Conservation (phyloP, 805 yeast genomes). For the Saccharomycopsis oosterbeekiorum region DNA sequence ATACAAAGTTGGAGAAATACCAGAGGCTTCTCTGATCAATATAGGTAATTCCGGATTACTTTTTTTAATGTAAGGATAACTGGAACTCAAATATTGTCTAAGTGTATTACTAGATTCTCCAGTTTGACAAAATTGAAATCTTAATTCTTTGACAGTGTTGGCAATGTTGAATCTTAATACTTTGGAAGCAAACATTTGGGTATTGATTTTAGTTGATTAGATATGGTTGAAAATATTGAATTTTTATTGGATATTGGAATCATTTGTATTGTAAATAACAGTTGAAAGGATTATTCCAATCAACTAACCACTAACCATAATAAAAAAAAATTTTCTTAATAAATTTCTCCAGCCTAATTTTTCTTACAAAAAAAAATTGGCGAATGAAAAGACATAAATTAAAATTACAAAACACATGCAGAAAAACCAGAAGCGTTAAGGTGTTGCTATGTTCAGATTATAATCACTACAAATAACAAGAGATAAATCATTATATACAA, state of each 20-base stretch:
- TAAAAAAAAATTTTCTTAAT: not conserved
- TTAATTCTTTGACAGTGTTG: conserved; percentile 57
- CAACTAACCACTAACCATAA: too few species aligned
- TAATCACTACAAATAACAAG: not conserved
- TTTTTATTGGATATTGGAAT: not conserved
- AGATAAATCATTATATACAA: too few species aligned
- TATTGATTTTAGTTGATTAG: not conserved
- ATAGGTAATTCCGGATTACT: conserved; percentile 61
- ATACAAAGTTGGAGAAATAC: conserved; percentile 62
- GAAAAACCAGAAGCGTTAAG: not conserved
- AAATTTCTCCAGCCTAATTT: too few species aligned
- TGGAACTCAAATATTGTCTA: conserved; percentile 49
- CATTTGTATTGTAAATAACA: not conserved
- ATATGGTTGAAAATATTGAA: not conserved
- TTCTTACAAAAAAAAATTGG: not conserved
- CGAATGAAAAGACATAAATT: conserved; percentile 6
- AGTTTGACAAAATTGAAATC: conserved; percentile 75
- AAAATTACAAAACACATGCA: not conserved
- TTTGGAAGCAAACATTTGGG: conserved; percentile 30
- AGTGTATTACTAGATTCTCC: conserved; percentile 56
- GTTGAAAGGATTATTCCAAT: not conserved
- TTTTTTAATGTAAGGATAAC: conserved; percentile 57
- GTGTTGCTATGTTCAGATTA: not conserved
- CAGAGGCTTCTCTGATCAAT: conserved; percentile 66
- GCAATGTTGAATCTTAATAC: conserved; percentile 29